Base-by-base conservation (phyloP, 495 filamentous ascomycete species). In the Lophiotrema nucula region DNA sequence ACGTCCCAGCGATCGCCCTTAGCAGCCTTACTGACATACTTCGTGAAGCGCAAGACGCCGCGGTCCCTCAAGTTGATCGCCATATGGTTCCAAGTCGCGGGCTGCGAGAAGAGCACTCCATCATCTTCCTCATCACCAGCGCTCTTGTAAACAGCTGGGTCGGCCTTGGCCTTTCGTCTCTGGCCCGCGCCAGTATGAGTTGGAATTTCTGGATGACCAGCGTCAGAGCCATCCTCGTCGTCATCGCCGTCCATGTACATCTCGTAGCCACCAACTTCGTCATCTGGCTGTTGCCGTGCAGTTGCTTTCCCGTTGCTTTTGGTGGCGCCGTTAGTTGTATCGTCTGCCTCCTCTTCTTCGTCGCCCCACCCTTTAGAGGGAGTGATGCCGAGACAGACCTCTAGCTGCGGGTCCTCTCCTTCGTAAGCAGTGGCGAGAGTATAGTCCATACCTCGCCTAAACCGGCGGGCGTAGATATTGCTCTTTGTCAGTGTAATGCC, bases 1-100 rank as follows among this genome's bases (percentile, higher is more conserved):
- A 97, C 74, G 76, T 99, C 93, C 92, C 92, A 99, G 33, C 93
- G 79, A 73, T 97, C 95, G 15, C 93, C 92, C 67, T 81, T 81
- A 3, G 93, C 92, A 27, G 74, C 79, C 15, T 75, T 77, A 75
- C 88, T 92, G 33, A 97, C 88, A 71, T 96, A 99, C 78, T 97
- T 99, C 67, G 97, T 90, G 69, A 97, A 97, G 73, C 87, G 83
- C 66, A 98, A 78, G 6, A 88, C 85, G 6, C 89, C 91, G 47
- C 80, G 81, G 68, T 99, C 93, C 43, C 95, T 81, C 42, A 99
- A 74, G 13, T 97, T 95, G 42, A 99, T 81, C 62, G 83, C 87
- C 71, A 97, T 78, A 38, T 83, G 85, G 72, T 97, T 97, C 92
- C 92, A 98, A 10, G 83, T 77, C 0, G 91, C 88, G 1, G 89